phyloP scores from a whole-genome alignment of 192 early-diverging fungal species.

The Coemansia sp. region DNA sequence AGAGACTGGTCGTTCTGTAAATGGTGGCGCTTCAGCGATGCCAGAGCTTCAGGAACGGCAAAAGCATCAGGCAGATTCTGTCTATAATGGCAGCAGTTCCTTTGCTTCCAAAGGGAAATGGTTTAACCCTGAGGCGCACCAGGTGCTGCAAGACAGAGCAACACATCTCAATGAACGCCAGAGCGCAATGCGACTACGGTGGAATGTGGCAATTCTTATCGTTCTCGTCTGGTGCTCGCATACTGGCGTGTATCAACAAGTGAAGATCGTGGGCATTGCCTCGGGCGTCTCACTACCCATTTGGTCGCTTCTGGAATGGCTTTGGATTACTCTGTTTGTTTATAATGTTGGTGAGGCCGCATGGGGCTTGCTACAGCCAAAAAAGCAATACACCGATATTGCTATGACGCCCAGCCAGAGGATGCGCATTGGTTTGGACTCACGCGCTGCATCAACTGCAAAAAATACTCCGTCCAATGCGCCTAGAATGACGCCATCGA shows the following conservation, averaged over 20 bases:
- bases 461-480: constrained; percentile 17
- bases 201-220: constrained; percentile 42
- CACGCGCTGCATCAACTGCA: constrained; percentile 11
- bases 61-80: not conserved
- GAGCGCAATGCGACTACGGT: constrained; percentile 48
- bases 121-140: constrained; percentile 46
- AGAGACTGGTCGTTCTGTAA: not conserved
- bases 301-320: constrained; percentile 33
- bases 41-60: not conserved
- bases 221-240: constrained; percentile 34
- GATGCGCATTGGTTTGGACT: constrained; percentile 42
- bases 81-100: not conserved
- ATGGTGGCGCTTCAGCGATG: no score
- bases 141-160: constrained; percentile 45
- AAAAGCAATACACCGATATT: constrained; percentile 28
- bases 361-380: constrained; percentile 49
- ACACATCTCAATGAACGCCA: constrained; percentile 28
- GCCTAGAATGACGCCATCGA: constrained; percentile 44
- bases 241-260: constrained; percentile 32
- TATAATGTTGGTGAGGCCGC: constrained; percentile 52
- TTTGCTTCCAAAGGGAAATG: constrained; percentile 26
- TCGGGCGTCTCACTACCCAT: constrained; percentile 20
- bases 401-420: constrained; percentile 46
- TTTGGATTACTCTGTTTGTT: constrained; percentile 20
- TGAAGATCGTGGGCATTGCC: constrained; percentile 18